Evolutionary conservation across 208 protist species (phyloP).

Genomic region (Trypanosoma vivax): DNA sequence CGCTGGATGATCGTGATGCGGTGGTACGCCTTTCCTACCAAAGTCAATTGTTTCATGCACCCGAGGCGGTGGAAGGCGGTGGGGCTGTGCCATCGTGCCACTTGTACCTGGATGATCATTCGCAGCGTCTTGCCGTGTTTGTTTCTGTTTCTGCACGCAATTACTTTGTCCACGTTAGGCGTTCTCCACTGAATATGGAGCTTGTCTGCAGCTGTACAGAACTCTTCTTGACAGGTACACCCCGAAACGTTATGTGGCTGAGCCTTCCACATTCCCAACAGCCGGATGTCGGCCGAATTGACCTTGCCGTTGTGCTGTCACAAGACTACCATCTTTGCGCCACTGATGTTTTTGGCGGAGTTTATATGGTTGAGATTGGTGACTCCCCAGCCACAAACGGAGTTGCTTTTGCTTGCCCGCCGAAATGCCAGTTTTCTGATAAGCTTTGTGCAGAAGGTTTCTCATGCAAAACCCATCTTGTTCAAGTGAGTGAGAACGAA

Average conservation of each 20-base stretch:
- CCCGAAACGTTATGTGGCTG: conserved; percentile 11
- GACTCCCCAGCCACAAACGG: conserved; percentile 1
- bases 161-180: conserved; percentile 16
- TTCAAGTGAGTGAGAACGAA: conserved; percentile 12
- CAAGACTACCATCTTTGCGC: conserved; percentile 31
- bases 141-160: conserved; percentile 6
- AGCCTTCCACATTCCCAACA: conserved; percentile 2
- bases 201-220: conserved; percentile 10
- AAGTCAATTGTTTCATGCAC: conserved; percentile 13
- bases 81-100: neutral
- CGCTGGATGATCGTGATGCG: conserved; percentile 10
- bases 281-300: conserved; percentile 1
- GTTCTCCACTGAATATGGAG: conserved; percentile 15
- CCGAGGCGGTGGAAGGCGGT: neutral
- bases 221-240: conserved; percentile 3
- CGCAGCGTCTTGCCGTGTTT: conserved; percentile 6
- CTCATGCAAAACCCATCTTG: neutral
- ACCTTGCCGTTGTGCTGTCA: conserved; percentile 26
- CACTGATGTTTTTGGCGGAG: conserved; percentile 30
- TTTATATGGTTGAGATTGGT: conserved; percentile 4
- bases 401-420: conserved; percentile 7
- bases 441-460: neutral
- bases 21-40: conserved; percentile 8
- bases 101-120: conserved; percentile 10
- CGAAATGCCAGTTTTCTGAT: neutral